These are phyloP conservation scores for Gaertneriomyces semiglobifer DNA, from an alignment of 192 early-diverging fungal species.

Conservation along the genomic window DNA sequence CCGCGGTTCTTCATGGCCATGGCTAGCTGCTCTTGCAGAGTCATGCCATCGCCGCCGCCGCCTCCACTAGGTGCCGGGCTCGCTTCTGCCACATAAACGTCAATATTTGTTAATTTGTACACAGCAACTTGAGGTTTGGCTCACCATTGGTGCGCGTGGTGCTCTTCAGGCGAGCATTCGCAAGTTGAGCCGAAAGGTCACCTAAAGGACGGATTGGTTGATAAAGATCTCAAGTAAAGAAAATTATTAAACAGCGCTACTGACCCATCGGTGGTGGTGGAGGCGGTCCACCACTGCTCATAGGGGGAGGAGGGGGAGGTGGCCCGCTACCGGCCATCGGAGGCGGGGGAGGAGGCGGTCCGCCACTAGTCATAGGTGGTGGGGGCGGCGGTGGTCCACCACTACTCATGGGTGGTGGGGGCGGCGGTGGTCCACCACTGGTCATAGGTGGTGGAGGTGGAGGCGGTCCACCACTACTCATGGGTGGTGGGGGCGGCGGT, in stretches of 20 bases:
- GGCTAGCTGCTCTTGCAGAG: constrained; percentile 13
- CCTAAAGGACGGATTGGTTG: no score
- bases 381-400: constrained; percentile 16
- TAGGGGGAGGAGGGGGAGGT: constrained; percentile 14
- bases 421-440: constrained; percentile 18
- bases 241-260: not conserved
- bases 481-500: not conserved
- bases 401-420: constrained; percentile 18
- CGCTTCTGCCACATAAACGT: no score
- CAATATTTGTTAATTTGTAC: no score
- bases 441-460: constrained; percentile 30
- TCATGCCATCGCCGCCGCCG: constrained; percentile 4
- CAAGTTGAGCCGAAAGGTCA: constrained; percentile 13
- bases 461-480: constrained; percentile 21
- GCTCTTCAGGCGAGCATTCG: constrained; percentile 6
- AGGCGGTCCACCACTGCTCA: constrained; percentile 24
- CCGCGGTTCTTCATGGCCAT: constrained; percentile 15
- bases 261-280: constrained; percentile 26
- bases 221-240: no score
- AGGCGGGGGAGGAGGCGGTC: constrained; percentile 27
- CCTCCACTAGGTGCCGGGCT: no score
- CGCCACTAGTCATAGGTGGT: not conserved
- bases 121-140: no score
- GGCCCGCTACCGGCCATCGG: constrained; percentile 11
- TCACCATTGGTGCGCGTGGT: no score